Evolutionary conservation across 2,329 filamentous ascomycete genomes (phyloP), one percentile per base, ranked within the genome.

Genomic region (Fusarium pseudograminearum): DNA sequence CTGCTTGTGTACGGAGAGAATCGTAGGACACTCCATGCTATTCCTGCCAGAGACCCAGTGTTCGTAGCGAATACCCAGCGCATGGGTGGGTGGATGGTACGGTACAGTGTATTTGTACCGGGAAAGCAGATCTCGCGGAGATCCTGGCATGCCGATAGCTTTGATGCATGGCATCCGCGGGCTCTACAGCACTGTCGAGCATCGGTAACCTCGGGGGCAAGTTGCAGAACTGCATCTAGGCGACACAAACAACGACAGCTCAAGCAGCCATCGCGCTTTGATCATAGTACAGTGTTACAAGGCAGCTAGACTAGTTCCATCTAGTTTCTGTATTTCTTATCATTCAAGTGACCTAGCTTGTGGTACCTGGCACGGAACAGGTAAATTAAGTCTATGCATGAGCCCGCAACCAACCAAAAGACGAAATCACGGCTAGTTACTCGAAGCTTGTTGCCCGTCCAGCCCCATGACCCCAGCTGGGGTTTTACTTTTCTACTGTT

Each of bases 141-240:
- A 70, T 74, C 69, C 65, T 62, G 71, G 60, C 55, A 67, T 60
- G 52, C 57, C 48, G 61, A 55, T 45, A 48, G 16, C 56, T 54
- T 70, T 70, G 70, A 74, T 74, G 72, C 72, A 67, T 74, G 71
- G 67, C 70, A 63, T 59, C 57, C 54, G 52, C 66, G 67, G 63
- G 57, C 45, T 70, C 57, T 42, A 61, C 52, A 54, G 45, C 22
- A 58, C 56, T 65, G 67, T 51, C 53, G 48, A 51, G 55, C 57
- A 50, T 61, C 28, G 47, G 31, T 50, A 48, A 46, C 45, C 36
- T 45, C 65, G 34, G 46, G 55, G 45, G 45, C 42, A 38, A 47
- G 52, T 40, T 63, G 53, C 62, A 67, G 44, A 61, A 53, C 41
- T 64, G 40, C 52, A 44, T 57, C 47, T 46, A 40, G 38, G 42